phyloP scores from a whole-genome alignment of 2,329 filamentous ascomycete species.

The Mycosphaerelloides madeirae region DNA sequence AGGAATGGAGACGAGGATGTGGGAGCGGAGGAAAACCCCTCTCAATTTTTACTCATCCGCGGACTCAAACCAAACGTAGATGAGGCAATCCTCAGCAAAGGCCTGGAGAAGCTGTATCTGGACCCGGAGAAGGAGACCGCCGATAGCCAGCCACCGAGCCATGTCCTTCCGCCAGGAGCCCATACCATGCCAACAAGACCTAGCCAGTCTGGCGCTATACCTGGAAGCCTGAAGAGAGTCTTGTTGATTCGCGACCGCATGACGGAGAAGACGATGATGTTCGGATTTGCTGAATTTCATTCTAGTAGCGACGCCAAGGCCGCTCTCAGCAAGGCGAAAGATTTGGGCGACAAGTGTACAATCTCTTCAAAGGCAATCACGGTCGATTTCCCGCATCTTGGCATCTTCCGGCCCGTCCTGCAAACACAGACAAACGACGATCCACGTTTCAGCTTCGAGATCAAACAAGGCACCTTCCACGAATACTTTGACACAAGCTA shows the following conservation, averaged over 20 bases:
- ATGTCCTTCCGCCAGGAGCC: neutral
- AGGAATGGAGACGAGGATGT: conserved; percentile 23
- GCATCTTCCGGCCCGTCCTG: conserved; percentile 74
- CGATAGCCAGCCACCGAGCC: conserved; percentile 38
- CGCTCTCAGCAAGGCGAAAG: conserved; percentile 66
- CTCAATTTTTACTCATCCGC: conserved; percentile 60
- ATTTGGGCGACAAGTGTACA: conserved; percentile 65
- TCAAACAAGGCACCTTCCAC: conserved; percentile 10
- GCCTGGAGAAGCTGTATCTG: conserved; percentile 67
- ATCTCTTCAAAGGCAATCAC: conserved; percentile 69
- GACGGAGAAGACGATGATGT: conserved; percentile 70
- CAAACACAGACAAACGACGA: conserved; percentile 37
- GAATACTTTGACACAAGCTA: conserved; percentile 22
- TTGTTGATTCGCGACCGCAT: conserved; percentile 69
- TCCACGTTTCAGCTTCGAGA: conserved; percentile 13
- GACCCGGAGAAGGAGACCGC: conserved; percentile 35
- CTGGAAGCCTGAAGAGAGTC: conserved; percentile 70
- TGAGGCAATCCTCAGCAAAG: conserved; percentile 67
- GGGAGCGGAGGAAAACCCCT: conserved; percentile 14
- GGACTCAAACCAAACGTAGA: conserved; percentile 65
- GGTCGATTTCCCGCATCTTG: conserved; percentile 74
- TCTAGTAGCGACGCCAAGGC: conserved; percentile 68
- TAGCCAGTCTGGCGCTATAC: conserved; percentile 47
- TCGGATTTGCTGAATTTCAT: conserved; percentile 79
- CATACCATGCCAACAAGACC: neutral